These are phyloP conservation scores for Zea luxurians DNA, from an alignment of 176 grass and related monocot species.

Conservation along the genomic window DNA sequence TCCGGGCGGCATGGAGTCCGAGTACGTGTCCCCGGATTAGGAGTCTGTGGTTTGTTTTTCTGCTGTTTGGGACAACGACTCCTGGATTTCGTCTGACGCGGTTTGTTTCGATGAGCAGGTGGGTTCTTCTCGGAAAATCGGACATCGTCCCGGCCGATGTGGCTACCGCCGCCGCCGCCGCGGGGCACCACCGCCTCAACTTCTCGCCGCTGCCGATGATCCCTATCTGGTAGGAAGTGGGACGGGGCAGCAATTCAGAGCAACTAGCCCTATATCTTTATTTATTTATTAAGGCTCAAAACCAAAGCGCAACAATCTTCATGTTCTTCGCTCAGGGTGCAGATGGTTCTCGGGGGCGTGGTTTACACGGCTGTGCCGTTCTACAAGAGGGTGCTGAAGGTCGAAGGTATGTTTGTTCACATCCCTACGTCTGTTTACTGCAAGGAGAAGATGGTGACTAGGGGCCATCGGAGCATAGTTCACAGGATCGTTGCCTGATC, in stretches of 20 bases:
- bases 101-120: slow-evolving; percentile 36
- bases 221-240: slow-evolving; percentile 39
- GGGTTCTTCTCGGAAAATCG: slow-evolving; percentile 48
- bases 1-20: slow-evolving; percentile 37
- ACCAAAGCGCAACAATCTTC: neutral
- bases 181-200: slow-evolving; percentile 1
- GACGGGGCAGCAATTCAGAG: neutral
- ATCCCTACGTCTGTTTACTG: neutral
- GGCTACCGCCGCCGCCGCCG: slow-evolving; percentile 19
- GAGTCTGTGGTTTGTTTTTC: neutral
- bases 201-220: slow-evolving; percentile 52
- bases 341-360: slow-evolving; percentile 49
- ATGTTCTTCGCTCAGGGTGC: slow-evolving; percentile 36
- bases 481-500: neutral
- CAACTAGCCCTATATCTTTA: neutral
- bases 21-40: slow-evolving; percentile 18
- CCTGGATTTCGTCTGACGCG: slow-evolving; percentile 26
- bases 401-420: slow-evolving; percentile 46
- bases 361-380: slow-evolving; percentile 54
- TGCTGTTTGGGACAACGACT: neutral
- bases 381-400: slow-evolving; percentile 46
- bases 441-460: neutral
- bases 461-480: neutral
- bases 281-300: neutral
- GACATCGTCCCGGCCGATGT: slow-evolving; percentile 43